Base-by-base conservation (phyloP, 371 early-diverging fungal species). In the Rhizomucor miehei region DNA sequence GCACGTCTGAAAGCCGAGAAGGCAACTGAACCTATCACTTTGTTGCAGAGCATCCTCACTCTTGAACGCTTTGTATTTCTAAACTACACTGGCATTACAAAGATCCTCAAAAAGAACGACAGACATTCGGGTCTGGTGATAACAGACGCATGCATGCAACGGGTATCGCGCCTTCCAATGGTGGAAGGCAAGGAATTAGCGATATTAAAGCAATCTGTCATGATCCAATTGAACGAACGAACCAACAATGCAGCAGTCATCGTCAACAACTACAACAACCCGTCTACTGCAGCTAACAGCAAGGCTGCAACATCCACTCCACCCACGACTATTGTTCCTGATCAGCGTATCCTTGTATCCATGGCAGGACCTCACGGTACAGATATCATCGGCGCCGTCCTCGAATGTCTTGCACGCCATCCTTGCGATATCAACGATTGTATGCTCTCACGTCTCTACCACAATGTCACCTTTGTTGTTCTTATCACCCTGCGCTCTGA, bases 281-380 rank as follows among this genome's bases (percentile, higher is more conserved):
- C 11, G 4, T 16, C 35, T 48, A 25, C 51, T 21, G 54, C 66
- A 14, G 45, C 54, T 17, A 37, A 41, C 37, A 44, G 69, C 52
- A 51, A 57, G 48, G 56, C 57, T 12, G 34, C 59, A 12, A 38
- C 29, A 3, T 35, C 25, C 21, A 53, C 54, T 35, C 37, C 48
- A 41, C 71, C 65, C 21, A 67, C 75, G 73, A 56, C 80, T 57
- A 49, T 73, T 77, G 14, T 75, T 54, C 85, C 81, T 34, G 73
- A 81, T 44, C 87, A 88, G 52, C 79, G 78, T 44, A 79, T 89
- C 5, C 60, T 89, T n/a, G 80, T 87, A 29, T 82, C 87, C 23
- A 67, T 92, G 59, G 84, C 90, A 17, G 93, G 93, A 5, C 89
- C 89, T 6, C 93, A 92, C 61, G 93, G 93, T 44, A 92, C 93